These are phyloP conservation scores for Irineochytrium annulatum DNA, from an alignment of 192 early-diverging fungal genomes.

Conservation along the genomic window DNA sequence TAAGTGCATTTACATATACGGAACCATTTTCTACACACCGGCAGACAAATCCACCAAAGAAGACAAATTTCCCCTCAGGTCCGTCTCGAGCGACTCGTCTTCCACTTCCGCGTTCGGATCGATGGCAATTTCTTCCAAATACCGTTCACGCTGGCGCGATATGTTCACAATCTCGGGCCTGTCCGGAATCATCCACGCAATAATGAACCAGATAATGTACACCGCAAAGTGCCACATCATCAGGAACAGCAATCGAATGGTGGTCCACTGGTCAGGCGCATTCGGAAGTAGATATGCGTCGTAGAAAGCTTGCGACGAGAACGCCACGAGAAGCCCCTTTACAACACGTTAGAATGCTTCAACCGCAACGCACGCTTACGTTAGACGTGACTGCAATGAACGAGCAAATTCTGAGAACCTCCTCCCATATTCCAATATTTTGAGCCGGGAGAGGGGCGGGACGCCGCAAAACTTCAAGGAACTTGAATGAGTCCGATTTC, in stretches of 20 bases:
- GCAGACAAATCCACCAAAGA: too few relatives aligned
- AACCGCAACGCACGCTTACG: too few relatives aligned
- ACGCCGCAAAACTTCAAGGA: conserved; percentile 3
- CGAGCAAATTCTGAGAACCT: background rate
- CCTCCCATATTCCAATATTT: background rate
- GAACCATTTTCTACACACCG: too few relatives aligned
- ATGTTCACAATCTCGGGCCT: background rate
- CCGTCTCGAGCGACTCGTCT: conserved; percentile 1
- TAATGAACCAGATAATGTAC: background rate
- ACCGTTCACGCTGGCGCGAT: background rate
- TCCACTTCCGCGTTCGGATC: background rate
- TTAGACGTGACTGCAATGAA: background rate
- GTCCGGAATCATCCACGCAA: background rate
- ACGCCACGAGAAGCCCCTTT: too few relatives aligned
- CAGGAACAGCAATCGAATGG: background rate
- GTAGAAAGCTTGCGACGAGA: too few relatives aligned
- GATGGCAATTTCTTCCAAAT: background rate
- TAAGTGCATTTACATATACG: too few relatives aligned
- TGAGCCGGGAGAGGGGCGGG: background rate
- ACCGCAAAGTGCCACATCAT: background rate
- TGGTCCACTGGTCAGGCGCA: too few relatives aligned
- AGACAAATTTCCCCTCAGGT: too few relatives aligned
- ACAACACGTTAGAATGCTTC: too few relatives aligned
- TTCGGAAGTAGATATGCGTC: too few relatives aligned
- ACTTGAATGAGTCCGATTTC: conserved; percentile 3